Evolutionary conservation across 176 grass and related monocot genomes (phyloP).

Genomic region (Saccharum officinarum): DNA sequence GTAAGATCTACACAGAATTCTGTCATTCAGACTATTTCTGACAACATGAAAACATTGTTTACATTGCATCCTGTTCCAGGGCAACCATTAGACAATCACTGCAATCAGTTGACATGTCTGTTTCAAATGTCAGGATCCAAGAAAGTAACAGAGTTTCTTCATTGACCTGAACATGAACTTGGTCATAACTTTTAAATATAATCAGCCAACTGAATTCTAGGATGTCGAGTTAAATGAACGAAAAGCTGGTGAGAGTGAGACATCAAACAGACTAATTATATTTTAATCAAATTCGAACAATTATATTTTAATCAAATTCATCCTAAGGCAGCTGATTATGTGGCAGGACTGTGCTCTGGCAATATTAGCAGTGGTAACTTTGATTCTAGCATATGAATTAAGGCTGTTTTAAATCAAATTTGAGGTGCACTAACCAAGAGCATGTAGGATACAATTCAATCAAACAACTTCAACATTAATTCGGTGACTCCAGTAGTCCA

Average conservation of each 20-base stretch:
- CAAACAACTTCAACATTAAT: not conserved
- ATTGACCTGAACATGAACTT: not conserved
- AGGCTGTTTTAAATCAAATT: not conserved
- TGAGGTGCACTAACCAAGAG: not conserved
- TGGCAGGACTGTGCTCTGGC: not conserved
- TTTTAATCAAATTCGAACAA: not conserved
- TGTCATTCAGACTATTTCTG: not conserved
- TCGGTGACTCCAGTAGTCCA: not conserved
- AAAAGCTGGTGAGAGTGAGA: not conserved
- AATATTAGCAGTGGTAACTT: not conserved
- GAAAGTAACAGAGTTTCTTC: not conserved
- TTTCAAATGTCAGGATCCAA: not conserved
- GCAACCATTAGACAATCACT: not conserved
- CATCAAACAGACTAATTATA: not conserved
- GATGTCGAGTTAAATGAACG: not conserved
- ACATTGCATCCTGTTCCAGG: not conserved
- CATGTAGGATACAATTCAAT: not conserved
- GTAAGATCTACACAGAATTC: not conserved
- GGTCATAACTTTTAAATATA: not conserved
- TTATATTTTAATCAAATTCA: not conserved
- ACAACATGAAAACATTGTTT: not conserved
- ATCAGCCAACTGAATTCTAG: not conserved
- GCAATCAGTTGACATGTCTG: not conserved
- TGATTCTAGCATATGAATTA: not conserved
- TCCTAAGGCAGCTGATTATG: not conserved